Conservation (phyloP, 2,329 filamentous ascomycete species). For the Parasarocladium wereldwijsianum region DNA sequence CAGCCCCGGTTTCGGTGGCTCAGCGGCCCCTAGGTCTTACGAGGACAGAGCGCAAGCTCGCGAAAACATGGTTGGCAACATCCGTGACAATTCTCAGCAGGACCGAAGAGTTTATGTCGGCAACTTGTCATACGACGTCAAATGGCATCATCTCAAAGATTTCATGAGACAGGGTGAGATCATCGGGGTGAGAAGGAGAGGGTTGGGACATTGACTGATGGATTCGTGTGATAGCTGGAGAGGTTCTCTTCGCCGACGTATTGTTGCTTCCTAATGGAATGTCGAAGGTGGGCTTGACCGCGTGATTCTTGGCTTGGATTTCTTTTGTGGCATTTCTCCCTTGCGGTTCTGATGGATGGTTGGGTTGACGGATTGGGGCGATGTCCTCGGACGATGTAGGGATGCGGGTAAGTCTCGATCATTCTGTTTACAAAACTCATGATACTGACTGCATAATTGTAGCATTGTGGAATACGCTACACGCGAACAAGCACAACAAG, state of each 20-base stretch:
- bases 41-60: slow-evolving; percentile 75
- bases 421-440: not conserved
- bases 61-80: slow-evolving; percentile 91
- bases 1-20: slow-evolving; percentile 48
- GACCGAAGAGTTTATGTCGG: slow-evolving; percentile 99
- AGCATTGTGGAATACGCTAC: slow-evolving; percentile 99
- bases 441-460: slow-evolving; percentile 2
- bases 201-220: slow-evolving; percentile 21
- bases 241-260: slow-evolving; percentile 98
- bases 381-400: slow-evolving; percentile 85
- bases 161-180: slow-evolving; percentile 97
- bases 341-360: slow-evolving; percentile 65
- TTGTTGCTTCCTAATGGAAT: slow-evolving; percentile 99
- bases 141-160: slow-evolving; percentile 99
- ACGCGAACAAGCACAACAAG: slow-evolving; percentile 95
- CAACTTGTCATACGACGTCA: slow-evolving; percentile 98
- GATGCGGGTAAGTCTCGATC: slow-evolving; percentile 81
- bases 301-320: slow-evolving; percentile 77
- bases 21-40: slow-evolving; percentile 52
- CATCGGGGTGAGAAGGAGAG: slow-evolving; percentile 12
- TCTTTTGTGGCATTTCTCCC: slow-evolving; percentile 46
- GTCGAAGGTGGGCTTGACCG: slow-evolving; percentile 99
- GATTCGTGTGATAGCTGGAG: slow-evolving; percentile 56
- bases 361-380: slow-evolving; percentile 98
- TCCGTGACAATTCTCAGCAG: slow-evolving; percentile 91